These are phyloP conservation scores for Xerocomus potaroensis DNA, from an alignment of 768 basidiomycete species.

Conservation along the genomic window DNA sequence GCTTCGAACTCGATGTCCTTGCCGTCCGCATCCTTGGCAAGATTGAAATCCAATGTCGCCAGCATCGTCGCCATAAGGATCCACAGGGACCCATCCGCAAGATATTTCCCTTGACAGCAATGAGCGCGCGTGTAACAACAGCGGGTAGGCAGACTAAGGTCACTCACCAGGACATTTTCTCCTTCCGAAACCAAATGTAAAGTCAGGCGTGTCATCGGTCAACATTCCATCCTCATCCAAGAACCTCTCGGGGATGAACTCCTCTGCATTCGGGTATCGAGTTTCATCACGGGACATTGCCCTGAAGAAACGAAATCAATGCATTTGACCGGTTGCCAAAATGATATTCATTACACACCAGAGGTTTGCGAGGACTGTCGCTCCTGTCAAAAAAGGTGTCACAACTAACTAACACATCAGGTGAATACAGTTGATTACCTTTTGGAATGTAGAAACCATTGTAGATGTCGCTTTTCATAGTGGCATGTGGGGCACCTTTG, in stretches of 20 bases:
- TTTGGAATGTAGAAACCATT: constrained; percentile 3
- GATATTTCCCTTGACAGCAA: constrained; percentile 6
- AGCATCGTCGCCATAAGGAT: constrained; percentile 16
- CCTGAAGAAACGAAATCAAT: constrained; percentile 1
- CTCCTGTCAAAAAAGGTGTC: constrained; percentile 1
- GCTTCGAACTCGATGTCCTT: constrained; percentile 4
- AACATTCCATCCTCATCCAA: constrained; percentile 6
- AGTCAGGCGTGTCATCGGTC: constrained; percentile 8
- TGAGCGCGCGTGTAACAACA: not conserved
- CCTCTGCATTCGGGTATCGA: constrained; percentile 15
- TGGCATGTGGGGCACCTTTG: constrained; percentile 1
- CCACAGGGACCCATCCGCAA: constrained; percentile 6
- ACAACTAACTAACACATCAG: not conserved
- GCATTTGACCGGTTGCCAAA: rapidly evolving
- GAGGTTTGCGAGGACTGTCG: constrained; percentile 10
- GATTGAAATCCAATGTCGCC: constrained; percentile 18
- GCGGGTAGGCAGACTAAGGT: not conserved
- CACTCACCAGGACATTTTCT: constrained; percentile 14
- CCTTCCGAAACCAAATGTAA: constrained; percentile 17
- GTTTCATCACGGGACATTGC: constrained; percentile 17
- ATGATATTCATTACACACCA: constrained; percentile 5
- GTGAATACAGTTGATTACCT: not conserved
- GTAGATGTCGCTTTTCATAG: not conserved
- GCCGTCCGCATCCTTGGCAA: constrained; percentile 8
- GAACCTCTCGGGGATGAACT: constrained; percentile 14